phyloP scores from a whole-genome alignment of 140 eudicot genomes.

The Bidens hawaiensis region DNA sequence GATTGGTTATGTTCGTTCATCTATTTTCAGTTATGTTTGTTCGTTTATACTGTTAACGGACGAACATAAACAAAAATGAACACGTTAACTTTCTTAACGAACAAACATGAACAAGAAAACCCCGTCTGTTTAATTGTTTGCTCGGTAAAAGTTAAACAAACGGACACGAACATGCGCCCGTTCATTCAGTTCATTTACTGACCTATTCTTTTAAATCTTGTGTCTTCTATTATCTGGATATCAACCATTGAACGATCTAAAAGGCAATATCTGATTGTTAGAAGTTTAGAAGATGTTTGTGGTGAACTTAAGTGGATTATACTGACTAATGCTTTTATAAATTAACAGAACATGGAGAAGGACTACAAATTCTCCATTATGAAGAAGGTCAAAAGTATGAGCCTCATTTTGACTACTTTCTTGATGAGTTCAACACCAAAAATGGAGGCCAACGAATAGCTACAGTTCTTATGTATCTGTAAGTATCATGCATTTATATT shows the following conservation, averaged over 20 bases:
- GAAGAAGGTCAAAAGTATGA: constrained; percentile 97
- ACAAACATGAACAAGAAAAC: no score
- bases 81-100: no score
- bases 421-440: constrained; percentile 78
- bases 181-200: no score
- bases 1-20: no score
- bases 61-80: no score
- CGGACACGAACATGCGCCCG: no score
- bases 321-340: constrained; percentile 9
- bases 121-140: no score
- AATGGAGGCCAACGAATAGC: constrained; percentile 99
- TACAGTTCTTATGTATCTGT: constrained; percentile 96
- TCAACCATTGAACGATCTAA: background rate
- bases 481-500: constrained; percentile 28
- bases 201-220: no score
- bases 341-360: constrained; percentile 94
- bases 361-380: constrained; percentile 90
- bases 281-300: constrained; percentile 1
- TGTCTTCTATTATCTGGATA: constrained; percentile 2
- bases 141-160: no score
- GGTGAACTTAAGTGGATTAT: constrained; percentile 1
- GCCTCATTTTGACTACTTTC: constrained; percentile 95
- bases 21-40: no score
- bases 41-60: no score
- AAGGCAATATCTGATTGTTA: constrained; percentile 5